phyloP scores from a whole-genome alignment of 768 basidiomycete genomes.

The Asterophora lycoperdoides region DNA sequence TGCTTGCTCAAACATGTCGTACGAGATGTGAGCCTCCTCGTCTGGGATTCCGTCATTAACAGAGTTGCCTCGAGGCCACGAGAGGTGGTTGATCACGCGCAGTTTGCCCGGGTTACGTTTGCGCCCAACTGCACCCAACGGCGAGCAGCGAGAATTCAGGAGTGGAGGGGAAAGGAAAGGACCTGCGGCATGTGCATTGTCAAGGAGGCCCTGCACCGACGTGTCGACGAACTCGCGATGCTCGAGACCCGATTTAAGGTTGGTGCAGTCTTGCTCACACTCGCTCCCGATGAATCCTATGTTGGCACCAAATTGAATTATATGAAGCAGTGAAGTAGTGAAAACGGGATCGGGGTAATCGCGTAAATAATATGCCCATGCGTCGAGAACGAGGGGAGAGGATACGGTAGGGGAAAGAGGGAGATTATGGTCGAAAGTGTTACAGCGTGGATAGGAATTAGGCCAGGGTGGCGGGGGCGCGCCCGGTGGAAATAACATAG shows the following conservation, averaged over 20 bases:
- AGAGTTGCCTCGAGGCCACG: conserved; percentile 23
- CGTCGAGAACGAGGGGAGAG: conserved; percentile 1
- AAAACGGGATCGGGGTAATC: conserved; percentile 15
- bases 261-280: background rate
- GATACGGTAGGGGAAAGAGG: background rate
- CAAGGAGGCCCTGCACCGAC: background rate
- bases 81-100: conserved; percentile 27
- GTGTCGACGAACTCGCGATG: background rate
- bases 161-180: conserved; percentile 21
- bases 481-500: conserved; percentile 7
- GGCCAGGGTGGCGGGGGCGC: conserved; percentile 10
- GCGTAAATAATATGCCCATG: conserved; percentile 9
- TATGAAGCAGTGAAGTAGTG: conserved; percentile 10
- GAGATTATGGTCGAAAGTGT: background rate
- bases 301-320: conserved; percentile 15
- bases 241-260: background rate
- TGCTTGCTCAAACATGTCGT: conserved; percentile 25
- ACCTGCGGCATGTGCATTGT: conserved; percentile 8
- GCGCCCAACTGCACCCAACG: conserved; percentile 20
- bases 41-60: conserved; percentile 31
- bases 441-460: conserved; percentile 13
- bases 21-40: conserved; percentile 22
- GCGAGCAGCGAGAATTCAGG: conserved; percentile 20
- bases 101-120: conserved; percentile 22
- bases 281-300: conserved; percentile 8